phyloP scores from a whole-genome alignment of 257 asterid genomes.

The Agastache rugosa region DNA sequence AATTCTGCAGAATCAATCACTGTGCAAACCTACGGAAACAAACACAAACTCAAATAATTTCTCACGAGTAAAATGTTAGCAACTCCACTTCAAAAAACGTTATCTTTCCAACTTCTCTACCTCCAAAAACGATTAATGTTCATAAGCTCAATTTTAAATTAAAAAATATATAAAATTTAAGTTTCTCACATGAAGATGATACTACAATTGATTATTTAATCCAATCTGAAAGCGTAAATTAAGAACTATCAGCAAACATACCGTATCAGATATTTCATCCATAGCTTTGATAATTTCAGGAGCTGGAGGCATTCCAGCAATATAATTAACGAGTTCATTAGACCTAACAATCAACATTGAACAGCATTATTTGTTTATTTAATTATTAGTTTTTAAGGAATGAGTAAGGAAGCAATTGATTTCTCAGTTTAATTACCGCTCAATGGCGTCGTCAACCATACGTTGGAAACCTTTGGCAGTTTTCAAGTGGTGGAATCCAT shows the following conservation, averaged over 20 bases:
- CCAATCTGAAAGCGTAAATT: conserved; percentile 1
- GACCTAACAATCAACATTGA: conserved; percentile 59
- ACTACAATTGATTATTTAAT: not conserved
- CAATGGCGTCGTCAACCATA: conserved; percentile 92
- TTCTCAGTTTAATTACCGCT: conserved; percentile 49
- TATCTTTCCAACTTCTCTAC: not conserved
- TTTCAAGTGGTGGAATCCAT: conserved; percentile 82
- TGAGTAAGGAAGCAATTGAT: conserved; percentile 4
- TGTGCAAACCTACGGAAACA: conserved; percentile 78
- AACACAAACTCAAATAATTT: conserved; percentile 24
- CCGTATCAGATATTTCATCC: conserved; percentile 95
- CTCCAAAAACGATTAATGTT: not conserved
- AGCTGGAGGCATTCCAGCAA: conserved; percentile 84
- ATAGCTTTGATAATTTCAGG: conserved; percentile 73
- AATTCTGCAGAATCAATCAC: conserved; percentile 92
- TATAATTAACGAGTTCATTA: conserved; percentile 69
- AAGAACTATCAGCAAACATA: conserved; percentile 37
- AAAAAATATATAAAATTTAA: not conserved
- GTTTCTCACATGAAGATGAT: not conserved
- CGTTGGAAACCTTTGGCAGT: conserved; percentile 89
- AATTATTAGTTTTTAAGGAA: not conserved
- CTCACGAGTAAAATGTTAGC: conserved; percentile 12
- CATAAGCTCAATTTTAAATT: not conserved
- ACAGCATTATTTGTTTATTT: conserved; percentile 1
- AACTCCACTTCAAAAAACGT: not conserved